Evolutionary conservation across 1,284 basidiomycete species (phyloP).

Genomic region (Psilocybe mexicana): DNA sequence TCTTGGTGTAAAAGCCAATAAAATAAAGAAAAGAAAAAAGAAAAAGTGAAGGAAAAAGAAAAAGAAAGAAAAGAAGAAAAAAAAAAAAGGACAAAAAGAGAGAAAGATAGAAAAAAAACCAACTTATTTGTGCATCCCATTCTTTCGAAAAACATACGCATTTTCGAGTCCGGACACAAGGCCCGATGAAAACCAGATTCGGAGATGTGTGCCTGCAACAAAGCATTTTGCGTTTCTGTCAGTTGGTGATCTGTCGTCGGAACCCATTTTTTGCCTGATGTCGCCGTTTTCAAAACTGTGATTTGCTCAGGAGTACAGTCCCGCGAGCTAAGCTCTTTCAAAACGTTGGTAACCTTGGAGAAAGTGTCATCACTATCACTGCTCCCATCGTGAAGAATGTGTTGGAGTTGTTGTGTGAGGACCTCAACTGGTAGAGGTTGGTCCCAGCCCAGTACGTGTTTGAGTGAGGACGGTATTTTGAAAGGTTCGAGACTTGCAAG

Average conservation of each 20-base stretch:
- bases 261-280: constrained; percentile 31
- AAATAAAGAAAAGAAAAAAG: not conserved
- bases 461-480: constrained; percentile 28
- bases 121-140: constrained; percentile 40
- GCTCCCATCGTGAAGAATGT: constrained; percentile 19
- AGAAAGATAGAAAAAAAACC: not conserved
- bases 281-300: constrained; percentile 17
- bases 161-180: constrained; percentile 10
- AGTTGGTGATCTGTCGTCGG: constrained; percentile 28
- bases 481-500: constrained; percentile 23
- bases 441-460: constrained; percentile 34
- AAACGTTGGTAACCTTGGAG: constrained; percentile 19
- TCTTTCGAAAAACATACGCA: constrained; percentile 26
- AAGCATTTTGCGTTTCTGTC: constrained; percentile 26
- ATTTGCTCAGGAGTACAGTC: constrained; percentile 25
- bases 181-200: constrained; percentile 30
- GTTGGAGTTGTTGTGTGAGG: constrained; percentile 31
- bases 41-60: too few relatives aligned
- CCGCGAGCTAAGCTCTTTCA: constrained; percentile 34
- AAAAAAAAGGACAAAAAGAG: too few relatives aligned
- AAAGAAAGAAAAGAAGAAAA: too few relatives aligned
- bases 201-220: constrained; percentile 24
- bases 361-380: constrained; percentile 5
- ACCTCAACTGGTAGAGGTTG: constrained; percentile 28
- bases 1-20: not conserved